phyloP scores from a whole-genome alignment of 192 early-diverging fungal genomes.

The Umbelopsis ramanniana region DNA sequence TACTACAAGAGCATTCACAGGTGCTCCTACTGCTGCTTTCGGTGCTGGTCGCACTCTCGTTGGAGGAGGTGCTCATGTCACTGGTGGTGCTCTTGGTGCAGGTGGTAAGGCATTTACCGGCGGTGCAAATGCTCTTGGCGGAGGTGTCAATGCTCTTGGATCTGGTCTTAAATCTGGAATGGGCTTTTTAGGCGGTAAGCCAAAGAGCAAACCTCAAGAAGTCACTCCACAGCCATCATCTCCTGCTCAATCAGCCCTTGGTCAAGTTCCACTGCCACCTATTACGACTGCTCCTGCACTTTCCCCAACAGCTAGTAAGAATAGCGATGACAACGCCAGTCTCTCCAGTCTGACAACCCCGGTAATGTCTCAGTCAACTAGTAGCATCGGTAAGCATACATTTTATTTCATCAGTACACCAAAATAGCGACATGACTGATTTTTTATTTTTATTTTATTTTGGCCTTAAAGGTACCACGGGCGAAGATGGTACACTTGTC shows the following conservation, averaged over 20 bases:
- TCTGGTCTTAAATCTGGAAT: constrained; percentile 25
- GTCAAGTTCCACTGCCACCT: too few species aligned
- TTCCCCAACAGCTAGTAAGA: not conserved
- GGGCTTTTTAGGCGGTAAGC: not conserved
- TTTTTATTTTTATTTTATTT: not conserved
- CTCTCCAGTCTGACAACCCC: not conserved
- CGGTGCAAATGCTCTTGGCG: constrained; percentile 40
- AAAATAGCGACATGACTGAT: not conserved
- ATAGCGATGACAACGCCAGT: constrained; percentile 2
- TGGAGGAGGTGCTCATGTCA: constrained; percentile 63
- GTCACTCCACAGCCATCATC: not conserved
- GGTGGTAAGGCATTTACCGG: constrained; percentile 46
- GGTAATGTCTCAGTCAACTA: not conserved
- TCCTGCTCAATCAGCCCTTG: not conserved
- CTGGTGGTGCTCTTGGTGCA: constrained; percentile 50
- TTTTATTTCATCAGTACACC: too few species aligned
- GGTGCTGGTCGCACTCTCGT: constrained; percentile 59
- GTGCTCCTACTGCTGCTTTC: constrained; percentile 56
- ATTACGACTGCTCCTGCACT: not conserved
- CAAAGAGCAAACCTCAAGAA: not conserved
- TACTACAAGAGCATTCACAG: constrained; percentile 55
- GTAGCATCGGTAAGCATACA: not conserved
- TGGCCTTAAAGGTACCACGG: constrained; percentile 12
- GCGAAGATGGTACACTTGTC: constrained; percentile 42
- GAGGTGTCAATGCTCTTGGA: constrained; percentile 39